Base-by-base conservation (phyloP, 352 stramenopile genomes). In the Globisporangium splendens region DNA sequence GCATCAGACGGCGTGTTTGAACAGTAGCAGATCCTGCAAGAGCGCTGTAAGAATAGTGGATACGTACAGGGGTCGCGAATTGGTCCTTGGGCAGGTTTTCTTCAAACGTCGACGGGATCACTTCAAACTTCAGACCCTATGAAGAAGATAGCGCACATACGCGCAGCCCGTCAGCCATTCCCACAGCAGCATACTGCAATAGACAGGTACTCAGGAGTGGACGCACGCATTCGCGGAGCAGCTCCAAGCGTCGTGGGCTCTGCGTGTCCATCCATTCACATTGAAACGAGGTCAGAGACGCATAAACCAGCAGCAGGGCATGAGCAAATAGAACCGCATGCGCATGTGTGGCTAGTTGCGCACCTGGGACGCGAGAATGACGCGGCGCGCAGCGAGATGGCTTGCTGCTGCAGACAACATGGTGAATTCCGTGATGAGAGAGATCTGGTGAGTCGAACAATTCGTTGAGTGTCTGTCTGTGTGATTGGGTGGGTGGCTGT, bases 51-150 rank as follows among this genome's bases (percentile, higher is more conserved):
- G n/a, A n/a, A n/a, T 31, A 2, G 24, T 5, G 2, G 24, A 2
- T 31, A 31, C 24, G 24, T 46, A 86, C 75, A 8, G 83, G 79
- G 41, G 79, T 75, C 24, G 75, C 48, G 59, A 93, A 93, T 20
- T 62, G 63, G 50, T 79, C 66, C 66, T 92, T 93, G 47, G 80
- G 75, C 14, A 93, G 65, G 52, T 91, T 89, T 60, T 93, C 84
- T 63, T 93, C 81, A 62, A 93, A 93, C 11, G 70, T 88, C 8
- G 84, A 93, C 22, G 82, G 77, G 44, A 93, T 82, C 42, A 93
- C 81, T 38, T 93, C 79, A 51, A 92, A 91, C 0, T 38, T 59
- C 33, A 93, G 69, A 52, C 82, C 82, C 82, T 93, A 53, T 20
- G n/a, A 17, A 12, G 8, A 1, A 44, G 13, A 31, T 2, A 31